Conservation (phyloP, 257 asterid genomes). For the Solanum ossicruentum region DNA sequence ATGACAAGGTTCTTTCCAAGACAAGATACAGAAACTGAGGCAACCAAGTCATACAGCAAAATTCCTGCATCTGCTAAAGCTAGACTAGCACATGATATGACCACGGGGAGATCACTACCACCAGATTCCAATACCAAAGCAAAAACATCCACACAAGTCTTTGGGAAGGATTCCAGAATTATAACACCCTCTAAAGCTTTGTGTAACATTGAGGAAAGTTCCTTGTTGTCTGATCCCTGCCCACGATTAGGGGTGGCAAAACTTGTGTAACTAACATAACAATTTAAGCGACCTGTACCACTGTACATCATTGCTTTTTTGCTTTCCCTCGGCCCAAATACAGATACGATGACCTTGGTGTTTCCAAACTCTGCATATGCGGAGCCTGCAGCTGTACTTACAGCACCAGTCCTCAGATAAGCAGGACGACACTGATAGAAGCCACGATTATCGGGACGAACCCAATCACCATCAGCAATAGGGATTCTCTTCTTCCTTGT, state of each 20-base stretch:
- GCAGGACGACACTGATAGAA: slow-evolving; percentile 93
- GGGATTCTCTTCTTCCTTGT: slow-evolving; percentile 32
- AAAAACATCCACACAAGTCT: slow-evolving; percentile 94
- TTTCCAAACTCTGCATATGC: slow-evolving; percentile 96
- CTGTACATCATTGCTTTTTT: slow-evolving; percentile 97
- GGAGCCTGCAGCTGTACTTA: slow-evolving; percentile 90
- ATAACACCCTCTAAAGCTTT: slow-evolving; percentile 92
- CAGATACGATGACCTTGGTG: slow-evolving; percentile 95
- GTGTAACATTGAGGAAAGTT: slow-evolving; percentile 75
- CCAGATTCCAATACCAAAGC: slow-evolving; percentile 98
- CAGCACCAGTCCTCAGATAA: slow-evolving; percentile 81
- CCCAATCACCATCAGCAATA: slow-evolving; percentile 43
- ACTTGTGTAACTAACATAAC: slow-evolving; percentile 71
- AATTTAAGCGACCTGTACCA: slow-evolving; percentile 77
- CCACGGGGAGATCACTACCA: slow-evolving; percentile 92
- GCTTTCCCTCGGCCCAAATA: slow-evolving; percentile 93
- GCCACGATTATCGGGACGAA: slow-evolving; percentile 78
- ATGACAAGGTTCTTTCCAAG: slow-evolving; percentile 69
- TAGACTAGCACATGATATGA: slow-evolving; percentile 91
- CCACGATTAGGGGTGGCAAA: slow-evolving; percentile 66
- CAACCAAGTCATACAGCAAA: slow-evolving; percentile 71
- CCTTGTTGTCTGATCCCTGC: slow-evolving; percentile 76
- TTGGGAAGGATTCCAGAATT: slow-evolving; percentile 82
- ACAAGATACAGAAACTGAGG: slow-evolving; percentile 88
- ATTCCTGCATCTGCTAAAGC: slow-evolving; percentile 99